Percentiles rank a stretch among this genome's conserved stretches.
phyloP scores from a whole-genome alignment of 2,329 filamentous ascomycete species.

The Penicillium sp. region DNA sequence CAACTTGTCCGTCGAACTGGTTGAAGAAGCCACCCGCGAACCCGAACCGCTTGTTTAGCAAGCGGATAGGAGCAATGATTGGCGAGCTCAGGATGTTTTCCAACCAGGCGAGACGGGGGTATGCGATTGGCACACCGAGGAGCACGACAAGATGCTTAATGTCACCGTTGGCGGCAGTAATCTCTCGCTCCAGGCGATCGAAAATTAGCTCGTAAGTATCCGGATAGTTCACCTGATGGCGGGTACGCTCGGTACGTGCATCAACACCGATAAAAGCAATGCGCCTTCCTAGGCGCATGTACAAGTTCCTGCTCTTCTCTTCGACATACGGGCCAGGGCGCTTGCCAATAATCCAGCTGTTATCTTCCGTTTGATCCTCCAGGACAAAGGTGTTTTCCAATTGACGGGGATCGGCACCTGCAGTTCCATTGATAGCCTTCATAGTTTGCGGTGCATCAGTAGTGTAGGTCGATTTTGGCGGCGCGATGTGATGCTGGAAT shows the following conservation, averaged over 20 bases:
- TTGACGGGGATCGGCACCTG: conserved; percentile 70
- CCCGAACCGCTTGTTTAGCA: conserved; percentile 89
- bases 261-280: conserved; percentile 67
- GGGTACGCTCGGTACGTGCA: conserved; percentile 74
- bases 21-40: conserved; percentile 88
- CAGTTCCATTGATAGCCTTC: conserved; percentile 53
- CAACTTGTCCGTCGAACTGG: conserved; percentile 80
- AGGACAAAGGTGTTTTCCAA: conserved; percentile 75
- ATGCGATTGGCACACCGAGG: conserved; percentile 73
- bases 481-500: conserved; percentile 78
- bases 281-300: conserved; percentile 67
- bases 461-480: conserved; percentile 83
- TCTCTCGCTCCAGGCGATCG: conserved; percentile 57
- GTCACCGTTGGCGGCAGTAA: conserved; percentile 56
- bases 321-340: conserved; percentile 72
- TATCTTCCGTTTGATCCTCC: conserved; percentile 61
- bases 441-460: conserved; percentile 69
- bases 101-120: conserved; percentile 85
- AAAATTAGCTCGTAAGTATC: conserved; percentile 68
- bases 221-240: conserved; percentile 88
- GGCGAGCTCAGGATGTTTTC: conserved; percentile 90
- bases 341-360: conserved; percentile 78
- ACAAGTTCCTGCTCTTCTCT: conserved; percentile 64
- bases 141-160: conserved; percentile 68
- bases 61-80: conserved; percentile 83